Conservation (phyloP, 176 grass and related monocot species). For the Carex cristatella region DNA sequence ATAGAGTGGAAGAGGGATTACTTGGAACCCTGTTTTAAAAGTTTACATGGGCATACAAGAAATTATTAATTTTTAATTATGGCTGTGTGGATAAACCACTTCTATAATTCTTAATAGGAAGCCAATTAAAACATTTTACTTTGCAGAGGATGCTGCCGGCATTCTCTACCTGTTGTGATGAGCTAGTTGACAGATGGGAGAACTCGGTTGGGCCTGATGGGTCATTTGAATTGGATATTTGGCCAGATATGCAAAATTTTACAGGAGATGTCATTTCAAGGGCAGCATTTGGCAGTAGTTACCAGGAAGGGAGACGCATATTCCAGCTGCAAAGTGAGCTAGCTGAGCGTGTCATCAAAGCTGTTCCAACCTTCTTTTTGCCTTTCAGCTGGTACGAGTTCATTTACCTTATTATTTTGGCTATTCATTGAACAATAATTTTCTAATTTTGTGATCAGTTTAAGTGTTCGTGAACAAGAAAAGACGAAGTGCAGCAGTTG, state of each 20-base stretch:
- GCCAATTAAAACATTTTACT: neutral
- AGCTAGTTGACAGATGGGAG: slow-evolving; percentile 62
- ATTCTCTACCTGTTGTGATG: slow-evolving; percentile 44
- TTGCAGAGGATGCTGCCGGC: slow-evolving; percentile 50
- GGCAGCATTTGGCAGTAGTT: slow-evolving; percentile 72
- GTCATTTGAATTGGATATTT: slow-evolving; percentile 45
- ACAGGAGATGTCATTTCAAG: slow-evolving; percentile 66
- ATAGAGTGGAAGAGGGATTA: too few relatives aligned
- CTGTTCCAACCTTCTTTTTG: slow-evolving; percentile 31
- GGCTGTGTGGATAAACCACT: too few relatives aligned
- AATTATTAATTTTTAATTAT: neutral
- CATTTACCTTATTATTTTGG: neutral
- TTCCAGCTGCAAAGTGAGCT: slow-evolving; percentile 54
- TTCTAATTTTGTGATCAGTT: neutral
- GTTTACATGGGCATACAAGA: too few relatives aligned
- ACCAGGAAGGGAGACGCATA: slow-evolving; percentile 52
- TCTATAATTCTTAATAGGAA: too few relatives aligned
- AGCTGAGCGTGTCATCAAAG: slow-evolving; percentile 25
- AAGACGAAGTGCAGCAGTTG: neutral
- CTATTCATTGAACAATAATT: neutral
- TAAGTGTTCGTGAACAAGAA: neutral
- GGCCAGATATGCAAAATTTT: slow-evolving; percentile 56
- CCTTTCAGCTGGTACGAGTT: slow-evolving; percentile 40
- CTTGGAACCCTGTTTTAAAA: too few relatives aligned
- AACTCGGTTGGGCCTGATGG: slow-evolving; percentile 24